These are phyloP conservation scores for Alloascoidea africana DNA, from an alignment of 805 yeast species.

Conservation along the genomic window DNA sequence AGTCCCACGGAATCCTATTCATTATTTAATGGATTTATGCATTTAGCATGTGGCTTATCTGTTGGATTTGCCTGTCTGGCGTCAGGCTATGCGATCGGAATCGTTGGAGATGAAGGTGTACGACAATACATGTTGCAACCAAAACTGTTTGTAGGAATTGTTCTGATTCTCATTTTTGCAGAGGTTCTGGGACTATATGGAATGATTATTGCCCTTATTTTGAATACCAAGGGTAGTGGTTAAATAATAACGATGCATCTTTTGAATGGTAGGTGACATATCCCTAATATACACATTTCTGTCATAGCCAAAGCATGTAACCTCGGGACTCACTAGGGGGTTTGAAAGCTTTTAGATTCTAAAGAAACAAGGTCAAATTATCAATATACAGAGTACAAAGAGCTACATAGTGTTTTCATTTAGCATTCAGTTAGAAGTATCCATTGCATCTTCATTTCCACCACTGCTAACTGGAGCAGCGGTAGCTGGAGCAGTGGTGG, in stretches of 20 bases:
- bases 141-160: slow-evolving; percentile 78
- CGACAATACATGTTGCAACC: slow-evolving; percentile 83
- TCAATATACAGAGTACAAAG: too few relatives aligned
- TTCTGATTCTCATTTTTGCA: slow-evolving; percentile 77
- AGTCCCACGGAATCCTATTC: slow-evolving; percentile 71
- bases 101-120: slow-evolving; percentile 89
- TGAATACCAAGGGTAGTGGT: slow-evolving; percentile 50
- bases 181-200: slow-evolving; percentile 88
- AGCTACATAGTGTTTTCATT: too few relatives aligned
- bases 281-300: too few relatives aligned
- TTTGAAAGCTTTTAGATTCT: too few relatives aligned
- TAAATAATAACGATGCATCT: too few relatives aligned
- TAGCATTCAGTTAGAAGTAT: slow-evolving; percentile 16
- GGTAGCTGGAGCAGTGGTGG: slow-evolving; percentile 6
- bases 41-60: slow-evolving; percentile 85
- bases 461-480: slow-evolving; percentile 24
- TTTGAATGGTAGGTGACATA: too few relatives aligned
- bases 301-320: too few relatives aligned
- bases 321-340: too few relatives aligned
- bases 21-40: slow-evolving; percentile 94
- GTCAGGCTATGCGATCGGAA: slow-evolving; percentile 92
- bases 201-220: slow-evolving; percentile 85
- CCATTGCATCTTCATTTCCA: slow-evolving; percentile 21
- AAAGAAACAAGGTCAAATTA: too few relatives aligned
- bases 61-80: slow-evolving; percentile 96